phyloP scores from a whole-genome alignment of 257 asterid genomes.

The Scutellaria baicalensis region DNA sequence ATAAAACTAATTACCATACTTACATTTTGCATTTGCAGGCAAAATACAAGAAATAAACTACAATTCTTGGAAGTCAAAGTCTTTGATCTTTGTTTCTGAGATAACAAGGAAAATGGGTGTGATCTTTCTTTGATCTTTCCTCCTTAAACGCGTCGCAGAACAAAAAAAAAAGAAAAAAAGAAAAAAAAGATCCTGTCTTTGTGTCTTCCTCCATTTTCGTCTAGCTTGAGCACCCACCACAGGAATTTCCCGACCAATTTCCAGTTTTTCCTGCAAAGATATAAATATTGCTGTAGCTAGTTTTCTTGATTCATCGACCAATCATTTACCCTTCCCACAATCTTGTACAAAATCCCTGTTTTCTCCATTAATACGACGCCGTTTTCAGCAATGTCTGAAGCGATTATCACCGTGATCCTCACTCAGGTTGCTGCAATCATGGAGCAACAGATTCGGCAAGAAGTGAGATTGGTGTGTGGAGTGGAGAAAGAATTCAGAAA shows the following conservation, averaged over 20 bases:
- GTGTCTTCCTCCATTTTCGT: background rate
- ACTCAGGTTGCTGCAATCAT: conserved; percentile 37
- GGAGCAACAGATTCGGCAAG: conserved; percentile 34
- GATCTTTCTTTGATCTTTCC: background rate
- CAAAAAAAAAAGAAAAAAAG: background rate
- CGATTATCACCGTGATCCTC: conserved; percentile 41
- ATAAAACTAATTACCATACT: too few species aligned
- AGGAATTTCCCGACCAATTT: conserved; percentile 1
- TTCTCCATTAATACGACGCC: background rate
- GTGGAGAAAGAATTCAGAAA: conserved; percentile 37
- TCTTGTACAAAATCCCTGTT: background rate
- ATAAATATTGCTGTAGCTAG: background rate
- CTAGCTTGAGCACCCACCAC: background rate
- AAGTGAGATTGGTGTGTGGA: conserved; percentile 36
- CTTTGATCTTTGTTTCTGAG: too few species aligned
- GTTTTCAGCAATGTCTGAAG: conserved; percentile 40
- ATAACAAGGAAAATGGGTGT: too few species aligned
- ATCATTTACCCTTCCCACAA: background rate
- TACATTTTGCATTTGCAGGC: background rate
- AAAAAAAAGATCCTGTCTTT: too few species aligned
- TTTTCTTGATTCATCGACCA: background rate
- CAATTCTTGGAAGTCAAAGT: too few species aligned
- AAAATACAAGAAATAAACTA: background rate
- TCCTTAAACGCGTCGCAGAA: background rate
- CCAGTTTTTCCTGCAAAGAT: conserved; percentile 7